These are phyloP conservation scores for Vachellia collinsii DNA, from an alignment of 306 rosid genomes.

Conservation along the genomic window DNA sequence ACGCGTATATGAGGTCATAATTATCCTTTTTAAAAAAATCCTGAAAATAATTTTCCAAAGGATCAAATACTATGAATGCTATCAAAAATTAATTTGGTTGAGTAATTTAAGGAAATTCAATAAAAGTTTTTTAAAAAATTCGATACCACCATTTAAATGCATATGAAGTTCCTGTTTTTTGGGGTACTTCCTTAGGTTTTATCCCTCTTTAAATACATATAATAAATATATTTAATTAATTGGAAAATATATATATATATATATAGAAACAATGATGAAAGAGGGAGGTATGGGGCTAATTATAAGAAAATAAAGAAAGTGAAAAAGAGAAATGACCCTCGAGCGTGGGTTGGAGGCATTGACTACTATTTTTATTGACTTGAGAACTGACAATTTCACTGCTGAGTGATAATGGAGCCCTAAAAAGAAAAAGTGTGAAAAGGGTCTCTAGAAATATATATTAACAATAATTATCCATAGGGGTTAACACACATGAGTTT, in stretches of 20 bases:
- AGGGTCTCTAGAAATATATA: not conserved
- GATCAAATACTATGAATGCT: not conserved
- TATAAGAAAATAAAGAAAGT: not conserved
- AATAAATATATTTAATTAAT: not conserved
- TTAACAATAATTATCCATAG: not conserved
- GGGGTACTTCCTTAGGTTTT: not conserved
- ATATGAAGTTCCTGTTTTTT: not conserved
- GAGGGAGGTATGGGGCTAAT: not conserved
- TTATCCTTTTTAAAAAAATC: not conserved
- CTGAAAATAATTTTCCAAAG: not conserved
- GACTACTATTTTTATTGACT: slow-evolving; percentile 31
- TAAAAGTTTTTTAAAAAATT: not conserved
- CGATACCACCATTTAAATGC: not conserved
- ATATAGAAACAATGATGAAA: not conserved
- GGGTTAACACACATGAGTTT: not conserved
- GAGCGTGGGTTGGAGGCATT: slow-evolving; percentile 29
- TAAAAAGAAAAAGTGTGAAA: slow-evolving; percentile 13
- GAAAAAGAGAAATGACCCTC: slow-evolving; percentile 18
- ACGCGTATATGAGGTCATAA: not conserved
- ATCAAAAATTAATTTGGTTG: not conserved
- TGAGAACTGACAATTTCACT: not conserved
- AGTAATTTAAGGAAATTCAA: not conserved
- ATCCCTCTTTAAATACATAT: not conserved
- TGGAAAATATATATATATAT: too few relatives aligned
- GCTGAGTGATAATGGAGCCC: slow-evolving; percentile 32